phyloP scores from a whole-genome alignment of 805 yeast species.

The Teunomyces barrocoloradensis region DNA sequence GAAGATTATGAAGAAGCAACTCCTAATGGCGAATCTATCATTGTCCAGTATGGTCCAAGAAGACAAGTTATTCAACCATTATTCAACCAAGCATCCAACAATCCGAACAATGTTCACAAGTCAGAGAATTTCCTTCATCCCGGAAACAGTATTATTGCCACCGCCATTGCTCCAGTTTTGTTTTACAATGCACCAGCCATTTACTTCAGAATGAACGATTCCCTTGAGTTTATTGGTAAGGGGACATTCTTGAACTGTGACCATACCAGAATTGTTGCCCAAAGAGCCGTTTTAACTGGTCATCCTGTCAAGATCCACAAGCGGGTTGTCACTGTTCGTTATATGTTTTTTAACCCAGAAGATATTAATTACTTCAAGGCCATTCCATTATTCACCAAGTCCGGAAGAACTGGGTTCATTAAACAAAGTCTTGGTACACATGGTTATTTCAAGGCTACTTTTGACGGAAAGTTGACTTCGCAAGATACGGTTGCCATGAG shows the following conservation, averaged over 20 bases:
- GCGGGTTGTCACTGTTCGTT: conserved; percentile 84
- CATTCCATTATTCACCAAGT: conserved; percentile 87
- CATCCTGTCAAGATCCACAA: conserved; percentile 95
- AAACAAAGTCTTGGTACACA: conserved; percentile 97
- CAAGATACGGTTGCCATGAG: conserved; percentile 96
- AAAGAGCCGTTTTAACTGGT: conserved; percentile 88
- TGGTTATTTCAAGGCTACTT: conserved; percentile 94
- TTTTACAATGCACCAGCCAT: conserved; percentile 84
- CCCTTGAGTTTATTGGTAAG: conserved; percentile 72
- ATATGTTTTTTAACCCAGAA: conserved; percentile 92
- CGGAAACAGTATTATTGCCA: conserved; percentile 67
- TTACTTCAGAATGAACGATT: conserved; percentile 62
- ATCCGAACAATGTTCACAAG: conserved; percentile 83
- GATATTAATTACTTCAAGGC: conserved; percentile 89
- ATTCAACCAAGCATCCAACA: conserved; percentile 74
- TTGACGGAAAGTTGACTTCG: conserved; percentile 84
- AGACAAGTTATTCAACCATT: conserved; percentile 79
- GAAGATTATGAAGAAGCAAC: conserved; percentile 85
- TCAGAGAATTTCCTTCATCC: conserved; percentile 80
- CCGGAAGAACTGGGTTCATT: conserved; percentile 92
- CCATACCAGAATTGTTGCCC: conserved; percentile 78
- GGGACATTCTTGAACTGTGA: conserved; percentile 90
- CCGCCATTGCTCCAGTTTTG: conserved; percentile 82
- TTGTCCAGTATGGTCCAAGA: conserved; percentile 93
- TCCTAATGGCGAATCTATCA: conserved; percentile 73